Conservation (phyloP, 805 yeast species). For the Sungouiozyma ichnusensis region DNA sequence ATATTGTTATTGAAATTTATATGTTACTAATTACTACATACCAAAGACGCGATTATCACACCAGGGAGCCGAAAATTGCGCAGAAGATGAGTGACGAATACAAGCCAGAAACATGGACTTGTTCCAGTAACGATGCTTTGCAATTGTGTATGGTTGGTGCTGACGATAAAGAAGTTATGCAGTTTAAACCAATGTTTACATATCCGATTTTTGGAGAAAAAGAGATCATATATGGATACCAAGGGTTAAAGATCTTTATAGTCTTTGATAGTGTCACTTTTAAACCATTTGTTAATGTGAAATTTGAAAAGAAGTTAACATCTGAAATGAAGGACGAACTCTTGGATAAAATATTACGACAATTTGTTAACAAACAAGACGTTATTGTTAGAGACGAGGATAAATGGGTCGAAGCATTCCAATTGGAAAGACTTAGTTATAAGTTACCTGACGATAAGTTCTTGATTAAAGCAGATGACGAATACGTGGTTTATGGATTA, state of each 20-base stretch:
- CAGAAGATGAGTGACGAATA: conserved; percentile 18
- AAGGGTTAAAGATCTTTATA: conserved; percentile 52
- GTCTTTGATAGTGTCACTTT: conserved; percentile 69
- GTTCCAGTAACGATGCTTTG: conserved; percentile 58
- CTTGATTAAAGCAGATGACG: conserved; percentile 29
- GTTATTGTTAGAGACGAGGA: conserved; percentile 53
- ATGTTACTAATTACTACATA: too few relatives aligned
- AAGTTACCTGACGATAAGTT: conserved; percentile 32
- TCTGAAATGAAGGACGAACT: conserved; percentile 41
- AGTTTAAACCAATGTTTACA: conserved; percentile 71
- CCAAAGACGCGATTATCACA: too few relatives aligned
- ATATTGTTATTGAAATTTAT: too few relatives aligned
- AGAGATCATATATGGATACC: conserved; percentile 79
- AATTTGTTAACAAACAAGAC: conserved; percentile 47
- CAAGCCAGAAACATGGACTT: conserved; percentile 66
- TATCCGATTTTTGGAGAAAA: conserved; percentile 91
- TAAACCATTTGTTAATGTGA: conserved; percentile 58
- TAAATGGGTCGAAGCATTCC: conserved; percentile 52
- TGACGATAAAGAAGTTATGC: conserved; percentile 47
- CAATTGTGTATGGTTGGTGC: conserved; percentile 50
- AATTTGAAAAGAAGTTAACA: conserved; percentile 40
- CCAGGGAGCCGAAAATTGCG: too few relatives aligned
- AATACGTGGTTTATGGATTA: conserved; percentile 42
- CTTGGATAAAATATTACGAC: conserved; percentile 42
- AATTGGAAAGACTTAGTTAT: conserved; percentile 35